Base-by-base conservation (phyloP, 352 stramenopile genomes). In the Elongisporangium prolatum region DNA sequence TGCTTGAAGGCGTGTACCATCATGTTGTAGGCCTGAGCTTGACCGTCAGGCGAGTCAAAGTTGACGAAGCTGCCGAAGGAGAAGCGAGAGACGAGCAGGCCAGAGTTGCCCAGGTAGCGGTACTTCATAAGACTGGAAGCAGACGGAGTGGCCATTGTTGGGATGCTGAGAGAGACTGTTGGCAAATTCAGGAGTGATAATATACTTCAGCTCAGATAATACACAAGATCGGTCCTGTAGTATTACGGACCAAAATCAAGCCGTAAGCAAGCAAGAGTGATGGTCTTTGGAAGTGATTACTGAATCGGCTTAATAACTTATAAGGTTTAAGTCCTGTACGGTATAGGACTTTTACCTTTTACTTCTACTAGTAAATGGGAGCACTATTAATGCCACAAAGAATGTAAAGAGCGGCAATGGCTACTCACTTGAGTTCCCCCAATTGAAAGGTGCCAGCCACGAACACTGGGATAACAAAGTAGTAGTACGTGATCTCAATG, bases 401-500 rank as follows among this genome's bases (percentile, higher is more conserved):
- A n/a, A 61, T 65, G 61, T 68, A 76, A 7, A 61, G 44, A 9
- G 69, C 63, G 5, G 69, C 25, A 7, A 72, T 60, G 3, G 69
- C 61, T 9, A 80, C 37, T 69, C 60, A 72, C 69, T 67, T 81
- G 56, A 64, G 63, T 20, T 56, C 60, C 1, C 65, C 60, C 22
- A 73, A 58, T 37, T 61, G 14, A 0, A 73, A 47, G 2, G 64
- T 56, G 5, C 49, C 51, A 1, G 66, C 14, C n/a, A 77, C 64
- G 37, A 80, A 68, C 22, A 75, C 61, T 13, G 70, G 73, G 34
- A 83, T 79, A 54, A 75, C 64, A 25, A 79, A 77, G 61, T 83
- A 83, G 63, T 83, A 83, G n/a, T n/a, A n/a, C 25, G 60, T 59
- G 54, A 83, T 79, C 68, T 83, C 70, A 14, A 79, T 50, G 9